These are phyloP conservation scores for Debaryomyces coudertii DNA, from an alignment of 1,139 yeast species.

Conservation along the genomic window DNA sequence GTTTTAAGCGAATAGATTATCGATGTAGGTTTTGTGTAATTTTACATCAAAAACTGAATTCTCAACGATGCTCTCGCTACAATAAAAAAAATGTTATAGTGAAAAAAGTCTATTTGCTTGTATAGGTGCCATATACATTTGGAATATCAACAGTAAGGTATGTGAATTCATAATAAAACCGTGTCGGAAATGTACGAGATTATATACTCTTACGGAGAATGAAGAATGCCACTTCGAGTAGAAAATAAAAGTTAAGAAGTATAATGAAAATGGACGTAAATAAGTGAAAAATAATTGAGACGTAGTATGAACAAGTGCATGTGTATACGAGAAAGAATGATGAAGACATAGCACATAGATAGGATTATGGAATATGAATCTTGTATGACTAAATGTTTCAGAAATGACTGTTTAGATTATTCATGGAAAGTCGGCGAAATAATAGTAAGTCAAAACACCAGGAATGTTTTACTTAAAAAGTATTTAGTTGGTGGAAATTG, in stretches of 20 bases:
- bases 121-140: constrained; percentile 16
- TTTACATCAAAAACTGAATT: constrained; percentile 4
- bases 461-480: not conserved
- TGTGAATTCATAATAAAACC: constrained; percentile 11
- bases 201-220: not conserved
- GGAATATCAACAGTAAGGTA: constrained; percentile 20
- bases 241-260: not conserved
- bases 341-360: not conserved
- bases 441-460: not conserved
- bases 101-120: constrained; percentile 13
- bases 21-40: constrained; percentile 6
- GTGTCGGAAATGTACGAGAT: not conserved
- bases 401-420: not conserved
- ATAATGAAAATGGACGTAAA: not conserved
- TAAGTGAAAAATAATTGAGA: constrained; percentile 1
- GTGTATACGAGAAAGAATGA: not conserved
- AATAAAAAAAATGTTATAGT: constrained; percentile 13
- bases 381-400: not conserved
- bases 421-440: not conserved
- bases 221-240: not conserved
- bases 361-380: not conserved
- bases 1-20: constrained; percentile 1
- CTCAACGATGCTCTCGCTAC: constrained; percentile 10
- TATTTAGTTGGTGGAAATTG: not conserved
- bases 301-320: not conserved